These are phyloP conservation scores for Cenchrus americanus DNA, from an alignment of 176 grass and related monocot species.

Conservation along the genomic window DNA sequence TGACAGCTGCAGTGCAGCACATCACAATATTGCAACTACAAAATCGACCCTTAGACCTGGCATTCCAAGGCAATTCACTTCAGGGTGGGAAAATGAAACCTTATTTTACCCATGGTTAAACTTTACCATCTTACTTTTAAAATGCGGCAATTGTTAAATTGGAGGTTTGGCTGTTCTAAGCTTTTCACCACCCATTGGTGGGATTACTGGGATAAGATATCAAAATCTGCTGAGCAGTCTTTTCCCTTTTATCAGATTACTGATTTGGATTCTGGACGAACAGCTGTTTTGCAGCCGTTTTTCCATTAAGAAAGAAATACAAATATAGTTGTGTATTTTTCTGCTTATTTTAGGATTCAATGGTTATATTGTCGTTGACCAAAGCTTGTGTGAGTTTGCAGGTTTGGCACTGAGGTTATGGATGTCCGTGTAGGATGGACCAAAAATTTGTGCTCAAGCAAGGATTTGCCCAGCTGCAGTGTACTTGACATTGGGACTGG, in stretches of 20 bases:
- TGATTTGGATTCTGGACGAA: neutral
- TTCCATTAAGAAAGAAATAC: neutral
- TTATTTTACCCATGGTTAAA: neutral
- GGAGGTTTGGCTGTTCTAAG: conserved; percentile 15
- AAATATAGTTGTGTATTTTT: neutral
- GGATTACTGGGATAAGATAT: conserved; percentile 4
- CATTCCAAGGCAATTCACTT: neutral
- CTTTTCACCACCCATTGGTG: neutral
- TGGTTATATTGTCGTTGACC: neutral
- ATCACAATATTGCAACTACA: neutral
- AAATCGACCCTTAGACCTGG: neutral
- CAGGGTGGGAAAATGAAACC: neutral
- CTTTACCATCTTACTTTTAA: neutral
- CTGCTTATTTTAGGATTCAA: neutral
- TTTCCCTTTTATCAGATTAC: neutral
- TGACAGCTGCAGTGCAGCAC: neutral
- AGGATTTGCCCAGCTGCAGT: conserved; percentile 62
- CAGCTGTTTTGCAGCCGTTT: neutral
- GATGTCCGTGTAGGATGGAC: conserved; percentile 83
- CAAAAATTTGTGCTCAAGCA: conserved; percentile 67
- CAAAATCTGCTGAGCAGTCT: neutral
- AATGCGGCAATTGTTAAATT: neutral
- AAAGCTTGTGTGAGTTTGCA: conserved; percentile 36
- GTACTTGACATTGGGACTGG: conserved; percentile 89
- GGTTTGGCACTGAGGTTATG: conserved; percentile 80